A percentile compares a stretch with the other conserved stretches of the same genome.
Conservation (phyloP, 106 monocot species). For the Amphibolis antarctica region DNA sequence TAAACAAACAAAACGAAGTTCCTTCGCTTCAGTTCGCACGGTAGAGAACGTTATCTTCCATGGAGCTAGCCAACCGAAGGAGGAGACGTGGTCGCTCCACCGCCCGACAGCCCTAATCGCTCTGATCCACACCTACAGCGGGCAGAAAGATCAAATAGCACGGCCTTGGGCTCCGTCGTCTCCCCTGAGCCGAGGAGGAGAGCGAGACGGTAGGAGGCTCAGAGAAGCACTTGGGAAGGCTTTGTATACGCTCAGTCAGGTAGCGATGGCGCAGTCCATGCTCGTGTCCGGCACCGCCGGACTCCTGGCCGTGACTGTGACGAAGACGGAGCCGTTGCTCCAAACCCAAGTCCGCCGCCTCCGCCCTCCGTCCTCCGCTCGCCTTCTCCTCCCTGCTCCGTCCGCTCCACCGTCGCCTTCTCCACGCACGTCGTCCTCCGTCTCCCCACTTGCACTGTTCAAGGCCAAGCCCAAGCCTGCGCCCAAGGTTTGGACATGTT, state of each 20-base stretch:
- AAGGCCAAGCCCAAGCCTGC: slow-evolving; percentile 55
- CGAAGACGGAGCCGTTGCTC: slow-evolving; percentile 31
- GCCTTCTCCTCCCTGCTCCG: slow-evolving; percentile 7
- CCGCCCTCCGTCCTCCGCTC: slow-evolving; percentile 30
- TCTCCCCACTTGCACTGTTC: slow-evolving; percentile 38
- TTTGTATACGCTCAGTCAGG: not conserved
- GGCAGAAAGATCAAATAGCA: not conserved
- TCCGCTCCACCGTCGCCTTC: slow-evolving; percentile 11
- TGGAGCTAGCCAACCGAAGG: not conserved
- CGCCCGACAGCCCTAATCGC: not conserved
- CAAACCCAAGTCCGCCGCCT: slow-evolving; percentile 21
- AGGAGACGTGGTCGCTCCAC: slow-evolving; percentile 1
- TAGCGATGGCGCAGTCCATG: slow-evolving; percentile 62
- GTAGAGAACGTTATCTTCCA: not conserved
- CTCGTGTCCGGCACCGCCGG: slow-evolving; percentile 42
- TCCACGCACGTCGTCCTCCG: not conserved
- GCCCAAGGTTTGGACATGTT: slow-evolving; percentile 13
- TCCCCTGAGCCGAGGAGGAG: not conserved
- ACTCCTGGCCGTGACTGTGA: slow-evolving; percentile 13
- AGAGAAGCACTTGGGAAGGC: not conserved
- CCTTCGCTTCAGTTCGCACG: too few species aligned
- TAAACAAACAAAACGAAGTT: too few species aligned
- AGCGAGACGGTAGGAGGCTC: not conserved
- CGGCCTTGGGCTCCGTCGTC: not conserved
- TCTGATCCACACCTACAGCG: not conserved